Conservation (phyloP, 257 asterid species). For the Ajuga chamaepitys region DNA sequence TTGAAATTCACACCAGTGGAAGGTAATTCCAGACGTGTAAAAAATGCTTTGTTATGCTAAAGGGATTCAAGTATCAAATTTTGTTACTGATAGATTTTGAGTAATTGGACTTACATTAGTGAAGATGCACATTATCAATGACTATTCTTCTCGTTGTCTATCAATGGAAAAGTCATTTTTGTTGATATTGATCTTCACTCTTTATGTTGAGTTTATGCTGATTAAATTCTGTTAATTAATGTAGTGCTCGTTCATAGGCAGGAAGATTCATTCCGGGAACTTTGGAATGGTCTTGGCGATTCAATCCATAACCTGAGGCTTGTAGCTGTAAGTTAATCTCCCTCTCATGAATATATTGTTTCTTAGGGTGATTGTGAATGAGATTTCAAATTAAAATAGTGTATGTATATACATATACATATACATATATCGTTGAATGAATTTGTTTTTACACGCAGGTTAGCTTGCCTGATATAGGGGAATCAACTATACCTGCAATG, state of each 20-base stretch:
- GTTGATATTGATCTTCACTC: neutral
- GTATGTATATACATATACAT: too few species aligned
- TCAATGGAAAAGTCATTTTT: too few species aligned
- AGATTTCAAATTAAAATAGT: too few species aligned
- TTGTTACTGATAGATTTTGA: neutral
- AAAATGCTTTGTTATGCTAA: neutral
- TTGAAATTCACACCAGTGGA: slow-evolving; percentile 90
- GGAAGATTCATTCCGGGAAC: slow-evolving; percentile 41
- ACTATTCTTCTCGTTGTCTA: too few species aligned
- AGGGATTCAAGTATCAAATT: neutral
- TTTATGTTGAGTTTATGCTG: neutral
- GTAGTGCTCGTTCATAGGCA: slow-evolving; percentile 40
- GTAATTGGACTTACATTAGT: neutral
- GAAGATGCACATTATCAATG: too few species aligned
- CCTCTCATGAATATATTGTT: neutral
- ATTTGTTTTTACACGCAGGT: slow-evolving; percentile 40
- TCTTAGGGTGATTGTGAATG: neutral
- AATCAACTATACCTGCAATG: slow-evolving; percentile 54
- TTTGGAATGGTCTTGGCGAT: slow-evolving; percentile 71
- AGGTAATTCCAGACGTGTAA: slow-evolving; percentile 37
- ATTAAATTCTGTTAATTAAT: slow-evolving; percentile 16
- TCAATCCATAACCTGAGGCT: slow-evolving; percentile 59
- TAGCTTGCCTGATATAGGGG: slow-evolving; percentile 72
- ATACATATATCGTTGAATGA: too few species aligned
- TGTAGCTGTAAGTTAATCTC: slow-evolving; percentile 60